Base-by-base conservation (phyloP, 139 green algal species). In the Tetratostichococcus sp. region DNA sequence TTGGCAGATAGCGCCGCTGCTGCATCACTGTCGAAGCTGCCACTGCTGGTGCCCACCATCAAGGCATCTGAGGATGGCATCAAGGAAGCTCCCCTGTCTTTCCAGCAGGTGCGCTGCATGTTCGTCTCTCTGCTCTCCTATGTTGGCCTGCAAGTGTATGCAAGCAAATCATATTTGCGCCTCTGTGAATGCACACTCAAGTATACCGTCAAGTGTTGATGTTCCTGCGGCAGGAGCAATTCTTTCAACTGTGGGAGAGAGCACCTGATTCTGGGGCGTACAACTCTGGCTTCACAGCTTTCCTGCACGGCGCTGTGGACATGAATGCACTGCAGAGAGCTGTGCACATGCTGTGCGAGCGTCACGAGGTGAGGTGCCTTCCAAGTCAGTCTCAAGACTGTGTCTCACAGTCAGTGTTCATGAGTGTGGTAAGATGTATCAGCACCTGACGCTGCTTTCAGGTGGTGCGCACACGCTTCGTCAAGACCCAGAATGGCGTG, bases 221-320 rank as follows among this genome's bases (percentile, higher is more conserved):
- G 8, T 50, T 50, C 8, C 39, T 26, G 14, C 17, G 57, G 30
- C 67, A 79, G 43, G 74, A 79, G 35, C 31, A 68, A 6, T 59
- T 79, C 35, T 30, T 79, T 8, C 34, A 74, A 3, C n/a, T 58
- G 1, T 58, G 67, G 31, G 31, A 79, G 67, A 23, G 67, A 19
- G 65, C 31, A 6, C 57, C 67, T 19, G 30, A 58, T 1, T 65
- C 35, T 0, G 31, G 30, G 16, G 43, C 30, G 1, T 59, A 74
- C 43, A 79, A 65, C 67, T 62, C 62, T 31, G 31, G 35, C 23
- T 69, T 69, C 22, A 43, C 39, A 22, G 43, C 68, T 3, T 32
- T 19, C 28, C 43, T 79, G 42, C 57, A 68, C 0, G 74, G 74
- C 31, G 39, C 35, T 0, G 1, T 79, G 30, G 43, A 79, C 23